Percentiles rank a stretch among this genome's conserved stretches.
Conservation (phyloP, 495 filamentous ascomycete species). For the Terfezia claveryi region DNA sequence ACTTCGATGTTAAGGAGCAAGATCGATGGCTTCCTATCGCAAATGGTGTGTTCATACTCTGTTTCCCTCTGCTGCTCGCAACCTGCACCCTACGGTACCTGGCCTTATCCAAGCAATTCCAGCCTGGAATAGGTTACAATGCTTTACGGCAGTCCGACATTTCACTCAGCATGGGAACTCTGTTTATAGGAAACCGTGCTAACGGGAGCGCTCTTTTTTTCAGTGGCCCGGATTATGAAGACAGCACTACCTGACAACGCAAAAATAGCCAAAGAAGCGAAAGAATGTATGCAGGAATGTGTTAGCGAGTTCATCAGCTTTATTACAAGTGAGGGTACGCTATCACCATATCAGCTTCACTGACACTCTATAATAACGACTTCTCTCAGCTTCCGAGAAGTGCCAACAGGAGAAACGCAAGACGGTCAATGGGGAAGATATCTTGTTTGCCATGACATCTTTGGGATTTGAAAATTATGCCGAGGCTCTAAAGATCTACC, state of each 20-base stretch:
- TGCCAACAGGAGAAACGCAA: constrained; percentile 98
- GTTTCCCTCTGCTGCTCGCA: constrained; percentile 26
- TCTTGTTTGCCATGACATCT: constrained; percentile 96
- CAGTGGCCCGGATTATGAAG: constrained; percentile 99
- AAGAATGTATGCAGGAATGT: constrained; percentile 99
- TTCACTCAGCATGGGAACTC: neutral
- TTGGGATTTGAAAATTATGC: constrained; percentile 97
- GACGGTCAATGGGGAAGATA: constrained; percentile 96
- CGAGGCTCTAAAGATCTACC: constrained; percentile 92
- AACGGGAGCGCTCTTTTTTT: constrained; percentile 5
- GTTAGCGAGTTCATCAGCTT: constrained; percentile 99
- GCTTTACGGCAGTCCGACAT: neutral
- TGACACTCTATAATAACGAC: constrained; percentile 3
- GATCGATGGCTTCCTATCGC: constrained; percentile 99
- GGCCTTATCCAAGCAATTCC: neutral
- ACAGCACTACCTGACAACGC: constrained; percentile 89
- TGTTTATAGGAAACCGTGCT: neutral
- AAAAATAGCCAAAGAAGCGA: constrained; percentile 97
- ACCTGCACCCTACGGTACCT: neutral
- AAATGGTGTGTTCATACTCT: constrained; percentile 66
- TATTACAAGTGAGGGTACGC: constrained; percentile 90
- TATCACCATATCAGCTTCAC: neutral
- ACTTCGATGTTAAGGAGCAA: constrained; percentile 99
- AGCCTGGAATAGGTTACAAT: neutral
- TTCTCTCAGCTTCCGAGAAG: constrained; percentile 72